A percentile compares a stretch with the other conserved stretches of the same genome.
phyloP scores from a whole-genome alignment of 257 asterid species.

The Solanum sparsipilum region DNA sequence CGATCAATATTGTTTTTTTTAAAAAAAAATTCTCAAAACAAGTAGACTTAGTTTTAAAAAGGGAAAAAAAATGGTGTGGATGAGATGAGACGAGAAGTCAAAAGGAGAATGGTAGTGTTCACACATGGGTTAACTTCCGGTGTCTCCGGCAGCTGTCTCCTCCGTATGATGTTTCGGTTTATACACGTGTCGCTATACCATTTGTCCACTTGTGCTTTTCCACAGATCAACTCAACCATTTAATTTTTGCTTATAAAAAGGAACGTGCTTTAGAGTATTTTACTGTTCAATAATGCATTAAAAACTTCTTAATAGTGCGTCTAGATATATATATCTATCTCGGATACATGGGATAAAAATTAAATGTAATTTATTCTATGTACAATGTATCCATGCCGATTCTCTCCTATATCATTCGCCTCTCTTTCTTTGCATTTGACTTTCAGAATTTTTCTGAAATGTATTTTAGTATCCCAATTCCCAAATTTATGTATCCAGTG shows the following conservation, averaged over 20 bases:
- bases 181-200: not conserved
- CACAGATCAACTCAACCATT: not conserved
- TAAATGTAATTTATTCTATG: accelerated
- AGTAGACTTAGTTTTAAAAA: too few species aligned
- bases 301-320: too few species aligned
- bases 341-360: accelerated
- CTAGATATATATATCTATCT: too few species aligned
- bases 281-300: not conserved
- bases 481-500: too few species aligned
- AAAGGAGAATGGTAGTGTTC: not conserved
- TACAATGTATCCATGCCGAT: accelerated
- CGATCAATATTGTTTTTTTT: not conserved
- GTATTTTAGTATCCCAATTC: too few species aligned
- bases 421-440: not conserved
- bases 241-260: not conserved
- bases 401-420: not conserved
- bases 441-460: too few species aligned
- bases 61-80: not conserved
- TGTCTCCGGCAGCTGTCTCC: slow-evolving; percentile 1
- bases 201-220: not conserved
- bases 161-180: not conserved
- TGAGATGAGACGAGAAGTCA: not conserved
- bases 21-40: not conserved
- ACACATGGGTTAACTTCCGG: not conserved
- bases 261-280: not conserved